Conservation (phyloP, 2,329 filamentous ascomycete genomes). For the Elsinoe australis region DNA sequence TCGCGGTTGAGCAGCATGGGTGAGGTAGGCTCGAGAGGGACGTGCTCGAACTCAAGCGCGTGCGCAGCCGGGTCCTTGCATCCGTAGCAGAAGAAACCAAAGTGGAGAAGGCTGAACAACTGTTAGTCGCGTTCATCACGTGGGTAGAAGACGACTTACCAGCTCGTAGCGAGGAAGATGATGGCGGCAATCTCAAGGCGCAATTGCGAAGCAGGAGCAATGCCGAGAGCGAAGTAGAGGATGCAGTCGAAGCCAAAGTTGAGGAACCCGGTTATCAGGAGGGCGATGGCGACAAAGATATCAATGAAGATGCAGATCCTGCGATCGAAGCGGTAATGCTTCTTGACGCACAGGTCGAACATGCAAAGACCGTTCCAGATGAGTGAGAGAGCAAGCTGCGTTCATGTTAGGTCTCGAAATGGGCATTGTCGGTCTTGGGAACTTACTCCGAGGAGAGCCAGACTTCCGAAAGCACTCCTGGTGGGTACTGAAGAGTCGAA, state of each 20-base stretch:
- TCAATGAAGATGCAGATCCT: constrained; percentile 22
- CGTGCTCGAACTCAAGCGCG: constrained; percentile 11
- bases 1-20: constrained; percentile 14
- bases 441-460: constrained; percentile 16
- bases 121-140: not conserved
- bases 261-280: constrained; percentile 16
- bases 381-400: constrained; percentile 14
- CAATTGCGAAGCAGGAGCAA: constrained; percentile 10
- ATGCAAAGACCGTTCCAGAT: constrained; percentile 16
- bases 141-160: not conserved
- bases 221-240: constrained; percentile 17
- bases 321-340: constrained; percentile 17
- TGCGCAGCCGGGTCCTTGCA: constrained; percentile 16
- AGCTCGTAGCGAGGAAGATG: constrained; percentile 6
- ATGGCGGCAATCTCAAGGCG: constrained; percentile 11
- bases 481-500: constrained; percentile 1
- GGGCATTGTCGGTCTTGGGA: not conserved
- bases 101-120: constrained; percentile 2
- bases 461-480: constrained; percentile 15
- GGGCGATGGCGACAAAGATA: constrained; percentile 18
- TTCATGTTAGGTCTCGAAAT: not conserved
- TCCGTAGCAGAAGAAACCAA: constrained; percentile 19
- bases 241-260: constrained; percentile 18
- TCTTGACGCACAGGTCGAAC: constrained; percentile 17
- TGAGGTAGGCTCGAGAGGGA: constrained; percentile 8